Evolutionary conservation across 2,329 filamentous ascomycete species (phyloP).

Genomic region (Microsporum audouinii): DNA sequence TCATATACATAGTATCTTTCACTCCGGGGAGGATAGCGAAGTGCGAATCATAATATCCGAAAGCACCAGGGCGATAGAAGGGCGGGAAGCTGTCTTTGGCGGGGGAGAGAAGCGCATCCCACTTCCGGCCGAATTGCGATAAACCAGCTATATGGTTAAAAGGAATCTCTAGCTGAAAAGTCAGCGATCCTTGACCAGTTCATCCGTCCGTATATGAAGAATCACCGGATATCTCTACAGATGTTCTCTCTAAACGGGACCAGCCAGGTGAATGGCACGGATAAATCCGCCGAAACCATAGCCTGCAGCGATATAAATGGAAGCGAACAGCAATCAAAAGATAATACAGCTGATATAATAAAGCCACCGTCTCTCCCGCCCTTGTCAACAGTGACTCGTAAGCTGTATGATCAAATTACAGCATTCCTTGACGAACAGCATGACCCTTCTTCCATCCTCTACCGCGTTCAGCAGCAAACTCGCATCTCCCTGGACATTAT

Average conservation of each 20-base stretch:
- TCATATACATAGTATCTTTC: not conserved
- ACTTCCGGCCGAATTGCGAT: not conserved
- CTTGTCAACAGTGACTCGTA: constrained; percentile 51
- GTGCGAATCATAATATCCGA: not conserved
- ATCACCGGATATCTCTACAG: not conserved
- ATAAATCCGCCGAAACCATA: not conserved
- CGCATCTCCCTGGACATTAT: constrained; percentile 61
- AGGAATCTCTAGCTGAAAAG: not conserved
- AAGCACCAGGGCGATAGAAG: not conserved
- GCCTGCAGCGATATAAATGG: not conserved
- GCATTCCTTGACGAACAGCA: constrained; percentile 54
- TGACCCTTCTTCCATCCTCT: constrained; percentile 44
- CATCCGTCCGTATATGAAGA: not conserved
- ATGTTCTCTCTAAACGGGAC: not conserved
- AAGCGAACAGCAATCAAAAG: not conserved
- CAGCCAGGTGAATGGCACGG: not conserved
- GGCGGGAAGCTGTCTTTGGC: not conserved
- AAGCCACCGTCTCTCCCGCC: constrained; percentile 14
- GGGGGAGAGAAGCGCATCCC: not conserved
- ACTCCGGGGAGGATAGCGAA: not conserved
- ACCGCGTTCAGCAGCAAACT: constrained; percentile 61
- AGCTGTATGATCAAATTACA: constrained; percentile 49
- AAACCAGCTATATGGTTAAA: no score
- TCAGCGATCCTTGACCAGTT: not conserved
- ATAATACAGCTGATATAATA: not conserved